Percentiles rank a stretch among this genome's conserved stretches.
Evolutionary conservation across 2,329 filamentous ascomycete genomes (phyloP).

Genomic region (Penicillium sp.): DNA sequence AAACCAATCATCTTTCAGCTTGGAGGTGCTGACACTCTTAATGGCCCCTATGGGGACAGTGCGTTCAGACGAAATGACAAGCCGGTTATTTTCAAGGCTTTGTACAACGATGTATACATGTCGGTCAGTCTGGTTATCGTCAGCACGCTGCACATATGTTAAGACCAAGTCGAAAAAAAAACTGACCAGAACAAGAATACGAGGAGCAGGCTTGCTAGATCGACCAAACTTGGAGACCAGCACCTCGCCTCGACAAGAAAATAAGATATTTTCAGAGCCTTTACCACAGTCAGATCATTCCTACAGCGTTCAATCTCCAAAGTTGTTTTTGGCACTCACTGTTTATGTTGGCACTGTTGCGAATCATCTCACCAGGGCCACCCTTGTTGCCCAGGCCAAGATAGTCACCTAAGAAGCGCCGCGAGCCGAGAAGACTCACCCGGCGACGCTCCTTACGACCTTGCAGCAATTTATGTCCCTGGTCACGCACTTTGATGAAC

Average conservation of each 20-base stretch:
- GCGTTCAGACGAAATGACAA: conserved; percentile 74
- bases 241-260: conserved; percentile 86
- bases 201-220: conserved; percentile 86
- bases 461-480: conserved; percentile 74
- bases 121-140: conserved; percentile 61
- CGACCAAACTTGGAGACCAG: conserved; percentile 92
- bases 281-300: not conserved
- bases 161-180: not conserved
- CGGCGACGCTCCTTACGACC: conserved; percentile 85
- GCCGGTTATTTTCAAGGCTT: conserved; percentile 70
- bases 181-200: conserved; percentile 66
- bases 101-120: conserved; percentile 89
- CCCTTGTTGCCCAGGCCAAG: conserved; percentile 75
- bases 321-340: conserved; percentile 45
- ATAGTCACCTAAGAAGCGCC: conserved; percentile 92
- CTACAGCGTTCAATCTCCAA: not conserved
- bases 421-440: conserved; percentile 84
- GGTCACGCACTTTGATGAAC: conserved; percentile 78
- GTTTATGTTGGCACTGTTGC: conserved; percentile 64
- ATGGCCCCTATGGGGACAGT: conserved; percentile 79
- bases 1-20: conserved; percentile 91
- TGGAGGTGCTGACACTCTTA: conserved; percentile 78
- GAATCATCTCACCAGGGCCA: conserved; percentile 75
- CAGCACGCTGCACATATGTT: too few species aligned
- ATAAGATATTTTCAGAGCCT: conserved; percentile 64